A percentile compares a stretch with the other conserved stretches of the same genome.
Conservation (phyloP, 2,329 filamentous ascomycete species). For the Epichloe bromicola region DNA sequence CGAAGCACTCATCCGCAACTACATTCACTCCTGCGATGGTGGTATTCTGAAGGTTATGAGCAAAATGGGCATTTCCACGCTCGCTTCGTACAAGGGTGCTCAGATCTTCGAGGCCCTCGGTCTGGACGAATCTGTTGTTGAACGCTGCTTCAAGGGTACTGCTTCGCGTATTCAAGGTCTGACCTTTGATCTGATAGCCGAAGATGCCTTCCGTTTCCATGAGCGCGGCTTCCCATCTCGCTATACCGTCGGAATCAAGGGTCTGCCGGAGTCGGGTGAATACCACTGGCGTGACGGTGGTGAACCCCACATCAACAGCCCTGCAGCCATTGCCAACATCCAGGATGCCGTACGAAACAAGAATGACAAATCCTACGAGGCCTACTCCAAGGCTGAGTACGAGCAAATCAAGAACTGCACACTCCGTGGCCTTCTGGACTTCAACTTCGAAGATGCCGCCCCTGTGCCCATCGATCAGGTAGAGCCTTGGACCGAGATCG, state of each 20-base stretch:
- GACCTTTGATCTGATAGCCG: slow-evolving; percentile 85
- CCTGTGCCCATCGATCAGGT: slow-evolving; percentile 92
- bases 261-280: slow-evolving; percentile 83
- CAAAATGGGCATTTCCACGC: slow-evolving; percentile 97
- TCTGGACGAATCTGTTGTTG: slow-evolving; percentile 81
- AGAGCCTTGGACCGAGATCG: slow-evolving; percentile 96
- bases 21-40: slow-evolving; percentile 91
- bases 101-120: slow-evolving; percentile 96
- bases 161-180: slow-evolving; percentile 89
- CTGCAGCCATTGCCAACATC: slow-evolving; percentile 87
- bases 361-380: slow-evolving; percentile 97
- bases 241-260: slow-evolving; percentile 61
- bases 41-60: slow-evolving; percentile 98
- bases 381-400: slow-evolving; percentile 84
- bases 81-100: slow-evolving; percentile 93
- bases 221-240: slow-evolving; percentile 83
- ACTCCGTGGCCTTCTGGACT: slow-evolving; percentile 84
- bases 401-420: slow-evolving; percentile 97
- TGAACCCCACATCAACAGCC: slow-evolving; percentile 90
- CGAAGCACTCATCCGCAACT: slow-evolving; percentile 80
- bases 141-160: slow-evolving; percentile 89
- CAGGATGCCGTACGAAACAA: slow-evolving; percentile 93
- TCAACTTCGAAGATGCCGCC: slow-evolving; percentile 78
- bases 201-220: slow-evolving; percentile 89
- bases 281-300: slow-evolving; percentile 98